Evolutionary conservation across 2,329 filamentous ascomycete genomes (phyloP).

Genomic region (Sarocladium oryzae): DNA sequence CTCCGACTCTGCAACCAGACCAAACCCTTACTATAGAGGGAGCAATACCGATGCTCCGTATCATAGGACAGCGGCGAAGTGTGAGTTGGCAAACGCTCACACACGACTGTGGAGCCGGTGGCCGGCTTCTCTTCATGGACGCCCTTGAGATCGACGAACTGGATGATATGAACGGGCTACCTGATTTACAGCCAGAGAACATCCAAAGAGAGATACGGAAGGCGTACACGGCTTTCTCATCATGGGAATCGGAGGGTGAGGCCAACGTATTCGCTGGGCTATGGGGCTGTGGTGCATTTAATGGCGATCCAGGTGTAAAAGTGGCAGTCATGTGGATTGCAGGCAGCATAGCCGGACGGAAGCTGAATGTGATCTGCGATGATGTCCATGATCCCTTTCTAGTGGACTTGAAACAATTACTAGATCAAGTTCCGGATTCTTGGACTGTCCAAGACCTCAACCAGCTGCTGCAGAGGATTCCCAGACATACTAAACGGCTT

Average conservation of each 20-base stretch:
- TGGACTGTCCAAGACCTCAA: conserved; percentile 9
- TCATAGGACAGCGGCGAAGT: conserved; percentile 23
- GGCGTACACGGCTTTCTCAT: conserved; percentile 21
- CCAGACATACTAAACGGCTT: neutral
- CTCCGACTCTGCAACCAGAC: conserved; percentile 21
- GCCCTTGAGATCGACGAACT: conserved; percentile 28
- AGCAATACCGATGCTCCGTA: conserved; percentile 22
- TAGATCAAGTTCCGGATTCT: conserved; percentile 11
- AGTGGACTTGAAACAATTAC: conserved; percentile 14
- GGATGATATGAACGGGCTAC: conserved; percentile 11
- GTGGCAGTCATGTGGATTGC: conserved; percentile 26
- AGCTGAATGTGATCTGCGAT: conserved; percentile 17
- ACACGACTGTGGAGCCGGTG: conserved; percentile 14
- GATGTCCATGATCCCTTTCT: conserved; percentile 9
- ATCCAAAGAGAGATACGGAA: conserved; percentile 25
- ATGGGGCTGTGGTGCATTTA: conserved; percentile 31
- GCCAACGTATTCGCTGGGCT: conserved; percentile 20
- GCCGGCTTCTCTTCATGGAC: conserved; percentile 29
- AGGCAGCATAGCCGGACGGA: conserved; percentile 18
- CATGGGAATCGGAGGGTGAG: conserved; percentile 11
- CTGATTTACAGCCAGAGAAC: conserved; percentile 20
- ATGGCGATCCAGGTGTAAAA: conserved; percentile 26
- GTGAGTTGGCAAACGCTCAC: conserved; percentile 18
- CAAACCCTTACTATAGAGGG: conserved; percentile 21
- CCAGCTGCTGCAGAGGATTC: neutral